Percentiles rank a stretch among this genome's conserved stretches.
phyloP scores from a whole-genome alignment of 495 filamentous ascomycete genomes.

The Penicillium mononematosum region DNA sequence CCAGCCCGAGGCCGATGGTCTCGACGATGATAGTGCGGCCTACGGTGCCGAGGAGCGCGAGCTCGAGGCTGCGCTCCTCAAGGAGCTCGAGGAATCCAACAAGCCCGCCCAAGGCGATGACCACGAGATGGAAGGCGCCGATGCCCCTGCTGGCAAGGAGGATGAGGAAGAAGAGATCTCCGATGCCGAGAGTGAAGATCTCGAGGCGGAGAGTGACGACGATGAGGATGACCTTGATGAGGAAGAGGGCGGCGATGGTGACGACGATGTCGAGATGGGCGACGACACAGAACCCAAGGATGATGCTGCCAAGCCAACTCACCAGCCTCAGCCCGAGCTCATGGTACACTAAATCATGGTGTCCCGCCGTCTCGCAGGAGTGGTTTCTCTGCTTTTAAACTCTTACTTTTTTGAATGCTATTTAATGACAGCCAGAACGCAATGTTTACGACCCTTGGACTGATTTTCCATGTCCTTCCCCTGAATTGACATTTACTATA shows the following conservation, averaged over 20 bases:
- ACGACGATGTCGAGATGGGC: conserved; percentile 83
- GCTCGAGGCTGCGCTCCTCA: conserved; percentile 52
- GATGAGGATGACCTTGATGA: conserved; percentile 84
- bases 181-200: conserved; percentile 89
- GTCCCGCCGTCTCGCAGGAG: background rate
- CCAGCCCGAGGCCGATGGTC: conserved; percentile 88
- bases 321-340: conserved; percentile 46
- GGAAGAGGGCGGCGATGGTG: conserved; percentile 65
- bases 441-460: conserved; percentile 36
- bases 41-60: conserved; percentile 79
- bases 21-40: conserved; percentile 75
- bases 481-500: conserved; percentile 22
- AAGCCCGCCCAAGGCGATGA: conserved; percentile 59
- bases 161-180: conserved; percentile 72
- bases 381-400: background rate
- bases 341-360: conserved; percentile 51
- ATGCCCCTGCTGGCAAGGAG: conserved; percentile 55
- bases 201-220: conserved; percentile 89
- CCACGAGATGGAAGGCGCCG: conserved; percentile 79
- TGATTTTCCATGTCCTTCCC: conserved; percentile 15
- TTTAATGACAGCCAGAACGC: conserved; percentile 30
- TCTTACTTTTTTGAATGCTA: background rate
- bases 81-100: conserved; percentile 59
- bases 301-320: conserved; percentile 35
- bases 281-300: conserved; percentile 56